Evolutionary conservation across 805 yeast genomes (phyloP), one percentile per base, ranked within the genome.

Genomic region (Ogataea kodamae): DNA sequence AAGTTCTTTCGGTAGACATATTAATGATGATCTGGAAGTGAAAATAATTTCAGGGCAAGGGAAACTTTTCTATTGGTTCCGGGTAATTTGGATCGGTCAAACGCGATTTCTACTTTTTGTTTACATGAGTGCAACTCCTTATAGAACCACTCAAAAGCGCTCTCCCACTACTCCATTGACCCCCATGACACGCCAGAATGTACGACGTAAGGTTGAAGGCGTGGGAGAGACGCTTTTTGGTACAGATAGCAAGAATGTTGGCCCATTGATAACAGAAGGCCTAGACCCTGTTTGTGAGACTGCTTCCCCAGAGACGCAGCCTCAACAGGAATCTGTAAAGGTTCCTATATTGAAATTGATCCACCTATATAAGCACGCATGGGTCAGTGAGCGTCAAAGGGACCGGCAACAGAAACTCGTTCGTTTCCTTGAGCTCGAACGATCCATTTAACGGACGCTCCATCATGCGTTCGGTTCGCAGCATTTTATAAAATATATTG

Each of bases 1-100:
- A 84, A 62, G 94, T 84, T 82, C 95, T 82, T 71, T 84, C 94
- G 69, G 67, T 61, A 42, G 79, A 72, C 79, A 73, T 74, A 50
- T 42, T 54, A 13, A 21, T 12, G 31, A 18, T 35, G 37, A 30
- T 27, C 28, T 16, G 30, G 34, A 34, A 24, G 11, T 12, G 23
- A 25, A 36, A 28, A 18, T 26, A 24, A 25, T 19, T 16, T n/a
- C 13, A 23, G 15, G 19, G 37, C 21, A 28, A 33, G 28, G 11
- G 28, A 25, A 23, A 17, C 16, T 32, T 32, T 27, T 19, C 25
- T 23, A 9, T 9, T 13, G 15, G 25, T 28, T 31, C 28, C 37
- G 37, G 37, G 37, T 33, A 33, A 33, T 20, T 11, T 15, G n/a
- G 14, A 18, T 27, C 22, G 21, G 17, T 8, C 17, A 9, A 24